Conservation (phyloP, 768 basidiomycete species). For the Boletus rubescentipes region DNA sequence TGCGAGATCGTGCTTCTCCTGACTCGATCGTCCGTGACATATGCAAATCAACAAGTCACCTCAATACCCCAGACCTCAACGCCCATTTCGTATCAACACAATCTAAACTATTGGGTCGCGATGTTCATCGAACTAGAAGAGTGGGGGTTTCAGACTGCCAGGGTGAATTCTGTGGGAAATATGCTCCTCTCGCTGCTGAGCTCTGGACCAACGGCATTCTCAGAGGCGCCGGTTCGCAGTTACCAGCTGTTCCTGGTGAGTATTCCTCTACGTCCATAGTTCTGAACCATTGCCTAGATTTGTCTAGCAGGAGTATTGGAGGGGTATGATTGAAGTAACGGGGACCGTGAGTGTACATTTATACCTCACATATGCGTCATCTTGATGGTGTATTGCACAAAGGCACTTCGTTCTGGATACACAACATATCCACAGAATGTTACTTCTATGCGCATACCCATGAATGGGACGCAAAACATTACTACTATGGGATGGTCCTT, state of each 20-base stretch:
- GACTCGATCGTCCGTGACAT: background rate
- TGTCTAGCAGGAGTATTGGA: too few relatives aligned
- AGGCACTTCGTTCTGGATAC: too few relatives aligned
- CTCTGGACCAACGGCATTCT: background rate
- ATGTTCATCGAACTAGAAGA: background rate
- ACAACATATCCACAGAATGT: too few relatives aligned
- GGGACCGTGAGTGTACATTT: too few relatives aligned
- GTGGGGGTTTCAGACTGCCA: background rate
- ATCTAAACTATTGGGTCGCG: background rate
- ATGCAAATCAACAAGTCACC: background rate
- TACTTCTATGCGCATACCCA: too few relatives aligned
- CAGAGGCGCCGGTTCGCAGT: background rate
- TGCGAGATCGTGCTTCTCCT: slow-evolving; percentile 3
- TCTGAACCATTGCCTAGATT: too few relatives aligned
- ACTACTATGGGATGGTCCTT: too few relatives aligned
- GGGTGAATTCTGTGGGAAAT: slow-evolving; percentile 4
- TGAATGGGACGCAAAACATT: too few relatives aligned
- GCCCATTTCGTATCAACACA: background rate
- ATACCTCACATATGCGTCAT: too few relatives aligned
- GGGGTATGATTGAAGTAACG: too few relatives aligned
- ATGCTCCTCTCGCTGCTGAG: background rate
- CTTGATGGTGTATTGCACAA: too few relatives aligned
- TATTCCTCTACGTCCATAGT: background rate
- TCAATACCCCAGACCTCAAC: background rate
- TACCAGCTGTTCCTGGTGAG: slow-evolving; percentile 1